phyloP scores from a whole-genome alignment of 2,329 filamentous ascomycete species.

The Ophiocordyceps sinensis region DNA sequence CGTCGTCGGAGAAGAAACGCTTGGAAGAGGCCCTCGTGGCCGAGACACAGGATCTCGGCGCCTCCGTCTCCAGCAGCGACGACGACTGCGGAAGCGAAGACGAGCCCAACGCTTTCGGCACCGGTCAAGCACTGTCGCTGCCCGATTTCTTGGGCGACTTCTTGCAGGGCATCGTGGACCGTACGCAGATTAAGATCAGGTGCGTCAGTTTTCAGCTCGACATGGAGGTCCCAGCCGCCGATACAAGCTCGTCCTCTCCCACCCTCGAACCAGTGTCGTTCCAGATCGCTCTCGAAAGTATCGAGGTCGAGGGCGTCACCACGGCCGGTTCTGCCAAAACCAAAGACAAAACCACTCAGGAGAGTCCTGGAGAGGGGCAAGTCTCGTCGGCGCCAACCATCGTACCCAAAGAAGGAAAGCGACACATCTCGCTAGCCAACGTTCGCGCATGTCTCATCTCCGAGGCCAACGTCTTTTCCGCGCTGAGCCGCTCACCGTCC shows the following conservation, averaged over 20 bases:
- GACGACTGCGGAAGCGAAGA: slow-evolving; percentile 47
- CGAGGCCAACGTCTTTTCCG: slow-evolving; percentile 51
- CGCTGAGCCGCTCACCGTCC: slow-evolving; percentile 41
- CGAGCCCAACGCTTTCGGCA: slow-evolving; percentile 42
- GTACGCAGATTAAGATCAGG: slow-evolving; percentile 51
- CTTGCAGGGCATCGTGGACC: slow-evolving; percentile 59
- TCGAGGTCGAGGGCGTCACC: slow-evolving; percentile 55
- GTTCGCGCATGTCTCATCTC: slow-evolving; percentile 53
- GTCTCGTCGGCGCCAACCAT: slow-evolving; percentile 14
- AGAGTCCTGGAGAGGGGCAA: background rate
- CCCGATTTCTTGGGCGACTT: slow-evolving; percentile 59
- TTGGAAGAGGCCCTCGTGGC: slow-evolving; percentile 55
- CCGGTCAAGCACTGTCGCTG: slow-evolving; percentile 53
- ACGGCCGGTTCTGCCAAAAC: slow-evolving; percentile 10
- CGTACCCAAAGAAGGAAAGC: slow-evolving; percentile 46
- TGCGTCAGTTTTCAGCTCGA: slow-evolving; percentile 54
- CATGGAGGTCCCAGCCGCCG: slow-evolving; percentile 32
- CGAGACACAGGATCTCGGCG: slow-evolving; percentile 46
- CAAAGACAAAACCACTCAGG: slow-evolving; percentile 4
- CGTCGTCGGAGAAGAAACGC: slow-evolving; percentile 47
- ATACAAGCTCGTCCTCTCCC: slow-evolving; percentile 26
- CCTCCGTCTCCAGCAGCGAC: slow-evolving; percentile 45
- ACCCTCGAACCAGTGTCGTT: slow-evolving; percentile 44
- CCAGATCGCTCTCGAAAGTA: slow-evolving; percentile 47
- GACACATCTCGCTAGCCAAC: slow-evolving; percentile 47